These are phyloP conservation scores for Globisporangium okanoganense DNA, from an alignment of 352 stramenopile genomes.

Conservation along the genomic window DNA sequence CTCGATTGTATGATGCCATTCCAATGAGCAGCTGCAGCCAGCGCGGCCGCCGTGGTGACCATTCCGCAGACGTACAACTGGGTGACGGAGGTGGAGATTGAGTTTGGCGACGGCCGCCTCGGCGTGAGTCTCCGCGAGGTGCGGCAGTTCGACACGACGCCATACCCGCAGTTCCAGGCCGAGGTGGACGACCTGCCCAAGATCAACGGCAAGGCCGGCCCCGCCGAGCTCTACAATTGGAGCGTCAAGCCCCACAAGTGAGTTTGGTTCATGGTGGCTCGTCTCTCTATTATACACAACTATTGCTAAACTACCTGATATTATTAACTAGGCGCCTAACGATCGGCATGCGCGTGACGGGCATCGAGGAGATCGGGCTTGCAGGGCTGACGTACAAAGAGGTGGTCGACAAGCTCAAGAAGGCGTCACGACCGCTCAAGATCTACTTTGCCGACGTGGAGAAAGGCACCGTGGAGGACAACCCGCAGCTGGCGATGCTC, in stretches of 20 bases:
- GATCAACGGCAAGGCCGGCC: constrained; percentile 78
- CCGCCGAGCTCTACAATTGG: constrained; percentile 87
- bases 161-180: constrained; percentile 85
- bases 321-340: constrained; percentile 42
- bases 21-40: not conserved
- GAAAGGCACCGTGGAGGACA: constrained; percentile 73
- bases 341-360: constrained; percentile 82
- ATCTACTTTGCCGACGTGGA: constrained; percentile 82
- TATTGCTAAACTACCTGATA: not conserved
- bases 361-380: constrained; percentile 65
- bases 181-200: constrained; percentile 87
- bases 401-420: constrained; percentile 75
- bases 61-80: constrained; percentile 66
- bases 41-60: constrained; percentile 10
- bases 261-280: not conserved
- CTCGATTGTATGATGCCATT: not conserved
- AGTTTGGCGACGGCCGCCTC: constrained; percentile 74
- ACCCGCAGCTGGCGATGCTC: constrained; percentile 33
- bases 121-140: constrained; percentile 82
- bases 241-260: constrained; percentile 79
- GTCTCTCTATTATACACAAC: not conserved
- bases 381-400: constrained; percentile 81
- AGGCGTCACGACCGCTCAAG: constrained; percentile 59
- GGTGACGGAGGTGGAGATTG: constrained; percentile 80
- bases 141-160: constrained; percentile 66